Base-by-base conservation (phyloP, 208 protist species). In the Leishmania guyanensis region DNA sequence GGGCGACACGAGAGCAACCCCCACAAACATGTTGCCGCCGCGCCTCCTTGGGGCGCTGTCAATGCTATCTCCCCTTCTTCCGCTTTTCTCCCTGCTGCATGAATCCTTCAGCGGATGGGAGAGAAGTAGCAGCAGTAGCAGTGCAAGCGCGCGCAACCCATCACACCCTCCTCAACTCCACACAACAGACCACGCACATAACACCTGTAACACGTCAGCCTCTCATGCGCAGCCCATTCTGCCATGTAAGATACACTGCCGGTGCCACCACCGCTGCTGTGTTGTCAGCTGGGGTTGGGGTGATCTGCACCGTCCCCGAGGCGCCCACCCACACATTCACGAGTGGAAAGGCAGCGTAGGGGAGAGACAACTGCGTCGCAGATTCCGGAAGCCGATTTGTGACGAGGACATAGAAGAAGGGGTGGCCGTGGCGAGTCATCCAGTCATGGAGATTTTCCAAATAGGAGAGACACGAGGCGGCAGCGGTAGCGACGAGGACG, bases 401-500 rank as follows among this genome's bases (percentile, higher is more conserved):
- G 33, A 94, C 91, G 29, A 92, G 39, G 20, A 90, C 29, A 56
- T 94, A 94, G 22, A 75, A 82, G 66, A 94, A 89, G 20, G 74
- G 36, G 6, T 12, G 62, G 8, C 36, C 58, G 73, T 76, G 54
- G 6, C 78, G 80, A 16, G 50, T 20, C 66, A 86, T 39, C 84
- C 90, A 89, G 9, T 83, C 84, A 65, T 81, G 51, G 8, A 94
- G 48, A 56, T 89, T 92, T 46, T 90, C 88, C 65, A 92, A 68
- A 43, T 83, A 89, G 0, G 85, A 89, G 3, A 87, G 76, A 69
- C 80, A 84, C n/a, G 75, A 62, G 39, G 84, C 78, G 22, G 46
- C 56, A 3, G 77, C 64, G n/a, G 75, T 43, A 36, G 74, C 43
- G 58, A 76, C 33, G 65, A 86, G 20, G 76, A 72, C 78, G 73